Percentiles rank a stretch among this genome's conserved stretches.
These are phyloP conservation scores for Pythium diclinum DNA, from an alignment of 352 stramenopile species.

Conservation along the genomic window DNA sequence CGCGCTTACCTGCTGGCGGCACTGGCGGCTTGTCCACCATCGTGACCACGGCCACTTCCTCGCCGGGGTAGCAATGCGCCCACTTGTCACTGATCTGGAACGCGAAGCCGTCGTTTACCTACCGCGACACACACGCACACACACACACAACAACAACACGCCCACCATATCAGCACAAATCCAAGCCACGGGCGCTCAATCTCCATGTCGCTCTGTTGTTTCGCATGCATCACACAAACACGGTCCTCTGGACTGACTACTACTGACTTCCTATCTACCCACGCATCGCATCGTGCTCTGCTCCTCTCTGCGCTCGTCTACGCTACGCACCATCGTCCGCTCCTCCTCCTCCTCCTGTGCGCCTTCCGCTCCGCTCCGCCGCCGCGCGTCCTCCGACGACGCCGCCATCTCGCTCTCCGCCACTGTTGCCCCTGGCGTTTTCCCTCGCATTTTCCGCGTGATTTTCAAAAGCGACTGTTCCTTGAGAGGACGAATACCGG, in stretches of 20 bases:
- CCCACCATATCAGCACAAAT: background rate
- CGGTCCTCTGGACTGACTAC: background rate
- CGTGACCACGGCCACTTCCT: slow-evolving; percentile 56
- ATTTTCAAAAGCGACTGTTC: background rate
- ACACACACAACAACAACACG: too few relatives aligned
- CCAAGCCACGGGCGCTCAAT: background rate
- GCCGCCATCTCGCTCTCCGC: slow-evolving; percentile 1
- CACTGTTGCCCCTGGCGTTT: background rate
- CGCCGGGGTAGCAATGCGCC: slow-evolving; percentile 51
- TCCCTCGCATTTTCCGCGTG: slow-evolving; percentile 3
- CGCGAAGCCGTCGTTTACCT: slow-evolving; percentile 10
- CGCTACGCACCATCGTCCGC: too few relatives aligned
- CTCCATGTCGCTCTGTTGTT: background rate
- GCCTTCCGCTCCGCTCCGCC: background rate
- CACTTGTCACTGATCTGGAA: slow-evolving; percentile 45
- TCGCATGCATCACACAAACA: background rate
- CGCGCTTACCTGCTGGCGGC: slow-evolving; percentile 43
- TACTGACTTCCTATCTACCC: background rate
- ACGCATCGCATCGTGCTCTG: too few relatives aligned
- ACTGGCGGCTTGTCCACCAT: slow-evolving; percentile 45
- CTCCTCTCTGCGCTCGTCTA: too few relatives aligned
- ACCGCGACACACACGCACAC: slow-evolving; percentile 1
- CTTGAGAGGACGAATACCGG: slow-evolving; percentile 9
- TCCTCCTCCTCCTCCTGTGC: background rate
- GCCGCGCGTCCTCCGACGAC: background rate